Percentiles rank a stretch among this genome's conserved stretches.
These are phyloP conservation scores for Aspergillus asperescens DNA, from an alignment of 495 filamentous ascomycete genomes.

Conservation along the genomic window DNA sequence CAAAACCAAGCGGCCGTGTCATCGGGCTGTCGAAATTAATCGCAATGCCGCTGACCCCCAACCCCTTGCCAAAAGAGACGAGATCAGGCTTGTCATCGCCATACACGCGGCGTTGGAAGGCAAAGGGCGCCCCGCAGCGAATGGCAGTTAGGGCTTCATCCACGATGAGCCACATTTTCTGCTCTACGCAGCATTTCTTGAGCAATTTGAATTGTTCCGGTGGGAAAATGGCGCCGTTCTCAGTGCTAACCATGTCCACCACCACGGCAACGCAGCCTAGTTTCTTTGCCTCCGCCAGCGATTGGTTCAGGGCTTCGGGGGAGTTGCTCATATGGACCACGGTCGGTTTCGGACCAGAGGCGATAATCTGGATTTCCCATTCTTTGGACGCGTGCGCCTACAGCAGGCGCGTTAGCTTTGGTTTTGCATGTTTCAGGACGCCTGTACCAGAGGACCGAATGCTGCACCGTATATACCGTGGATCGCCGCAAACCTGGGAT, in stretches of 20 bases:
- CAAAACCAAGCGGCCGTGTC: not conserved
- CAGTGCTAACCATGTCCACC: not conserved
- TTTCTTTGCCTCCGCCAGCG: not conserved
- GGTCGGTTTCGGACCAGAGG: not conserved
- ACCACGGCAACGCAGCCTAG: not conserved
- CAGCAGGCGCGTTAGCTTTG: too few species aligned
- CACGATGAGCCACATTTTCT: not conserved
- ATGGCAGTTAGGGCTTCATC: not conserved
- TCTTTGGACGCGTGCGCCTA: not conserved
- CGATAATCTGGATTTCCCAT: not conserved
- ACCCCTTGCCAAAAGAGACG: not conserved
- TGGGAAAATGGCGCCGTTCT: not conserved
- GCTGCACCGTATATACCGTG: not conserved
- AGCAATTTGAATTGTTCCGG: not conserved
- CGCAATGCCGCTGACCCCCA: not conserved
- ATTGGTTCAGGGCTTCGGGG: not conserved
- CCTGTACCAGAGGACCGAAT: not conserved
- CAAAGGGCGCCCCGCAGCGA: not conserved
- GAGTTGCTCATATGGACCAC: not conserved
- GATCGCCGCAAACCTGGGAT: not conserved
- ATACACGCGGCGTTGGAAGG: not conserved
- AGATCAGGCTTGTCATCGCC: not conserved
- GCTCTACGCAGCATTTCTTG: not conserved
- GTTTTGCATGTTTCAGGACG: too few species aligned
- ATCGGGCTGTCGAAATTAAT: too few species aligned